Evolutionary conservation across 345 rosid genomes (phyloP).

Genomic region (Euphorbia pulcherrima): DNA sequence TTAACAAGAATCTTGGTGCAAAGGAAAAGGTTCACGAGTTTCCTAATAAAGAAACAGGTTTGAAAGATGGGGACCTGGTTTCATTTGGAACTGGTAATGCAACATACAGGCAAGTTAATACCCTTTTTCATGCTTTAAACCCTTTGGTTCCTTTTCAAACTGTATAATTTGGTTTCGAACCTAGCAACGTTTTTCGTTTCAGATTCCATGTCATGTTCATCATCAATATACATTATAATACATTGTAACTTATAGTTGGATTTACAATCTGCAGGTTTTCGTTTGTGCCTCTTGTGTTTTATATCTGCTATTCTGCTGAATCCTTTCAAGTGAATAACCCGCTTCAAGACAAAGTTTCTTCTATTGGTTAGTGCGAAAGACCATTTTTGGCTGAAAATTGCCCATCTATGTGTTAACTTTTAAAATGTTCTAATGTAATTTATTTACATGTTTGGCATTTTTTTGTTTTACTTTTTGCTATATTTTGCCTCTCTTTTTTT

Average conservation of each 20-base stretch:
- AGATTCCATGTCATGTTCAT: background rate
- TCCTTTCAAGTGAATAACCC: conserved; percentile 33
- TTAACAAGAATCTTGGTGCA: conserved; percentile 41
- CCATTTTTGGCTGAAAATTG: conserved; percentile 7
- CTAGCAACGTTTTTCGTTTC: background rate
- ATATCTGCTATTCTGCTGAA: conserved; percentile 43
- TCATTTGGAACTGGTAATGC: conserved; percentile 86
- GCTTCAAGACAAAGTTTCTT: conserved; percentile 52
- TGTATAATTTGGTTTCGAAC: background rate
- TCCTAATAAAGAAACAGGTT: conserved; percentile 50
- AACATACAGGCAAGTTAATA: conserved; percentile 53
- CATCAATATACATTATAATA: background rate
- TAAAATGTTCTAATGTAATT: background rate
- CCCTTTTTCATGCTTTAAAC: background rate
- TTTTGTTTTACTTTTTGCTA: background rate
- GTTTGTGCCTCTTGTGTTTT: conserved; percentile 52
- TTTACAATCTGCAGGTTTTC: conserved; percentile 53
- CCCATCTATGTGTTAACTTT: background rate
- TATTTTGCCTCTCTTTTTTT: background rate
- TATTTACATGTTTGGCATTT: background rate
- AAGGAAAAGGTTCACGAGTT: conserved; percentile 62
- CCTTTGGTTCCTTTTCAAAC: background rate
- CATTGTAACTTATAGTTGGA: conserved; percentile 5
- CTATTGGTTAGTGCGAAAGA: conserved; percentile 58
- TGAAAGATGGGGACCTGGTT: conserved; percentile 66